A percentile compares a stretch with the other conserved stretches of the same genome.
phyloP scores from a whole-genome alignment of 352 stramenopile species.

The Thalassiosira mediterranea region DNA sequence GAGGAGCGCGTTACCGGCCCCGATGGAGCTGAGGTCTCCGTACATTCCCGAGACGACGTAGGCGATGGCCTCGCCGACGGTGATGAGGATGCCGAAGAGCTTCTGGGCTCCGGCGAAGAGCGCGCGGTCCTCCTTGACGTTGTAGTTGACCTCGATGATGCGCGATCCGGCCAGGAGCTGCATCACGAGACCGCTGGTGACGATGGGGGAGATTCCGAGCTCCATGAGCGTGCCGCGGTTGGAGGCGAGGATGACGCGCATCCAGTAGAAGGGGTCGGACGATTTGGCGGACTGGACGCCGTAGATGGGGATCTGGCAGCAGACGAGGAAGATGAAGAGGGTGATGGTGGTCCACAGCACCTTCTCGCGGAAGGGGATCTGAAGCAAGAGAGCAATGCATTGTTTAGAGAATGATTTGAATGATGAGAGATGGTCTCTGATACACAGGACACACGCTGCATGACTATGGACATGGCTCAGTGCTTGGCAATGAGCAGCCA shows the following conservation, averaged over 20 bases:
- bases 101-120: constrained; percentile 99
- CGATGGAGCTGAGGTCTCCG: constrained; percentile 96
- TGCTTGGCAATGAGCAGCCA: not conserved
- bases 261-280: constrained; percentile 99
- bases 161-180: constrained; percentile 96
- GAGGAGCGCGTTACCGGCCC: constrained; percentile 97
- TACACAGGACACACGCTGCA: not conserved
- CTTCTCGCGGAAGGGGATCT: constrained; percentile 99
- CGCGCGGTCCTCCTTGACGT: constrained; percentile 97
- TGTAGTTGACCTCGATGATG: constrained; percentile 99
- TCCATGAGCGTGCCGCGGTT: constrained; percentile 99
- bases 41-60: constrained; percentile 99
- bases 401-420: constrained; percentile 35
- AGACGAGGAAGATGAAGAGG: constrained; percentile 99
- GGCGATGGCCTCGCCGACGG: constrained; percentile 96
- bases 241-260: constrained; percentile 98
- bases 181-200: constrained; percentile 99
- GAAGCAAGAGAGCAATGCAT: not conserved
- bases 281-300: constrained; percentile 98
- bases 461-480: not conserved
- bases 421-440: constrained; percentile 6
- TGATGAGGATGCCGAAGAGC: constrained; percentile 99
- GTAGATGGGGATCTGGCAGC: constrained; percentile 99
- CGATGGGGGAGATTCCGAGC: constrained; percentile 97
- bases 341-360: constrained; percentile 99